Evolutionary conservation across 305 asterid genomes (phyloP).

Genomic region (Caryopteris hybrid): DNA sequence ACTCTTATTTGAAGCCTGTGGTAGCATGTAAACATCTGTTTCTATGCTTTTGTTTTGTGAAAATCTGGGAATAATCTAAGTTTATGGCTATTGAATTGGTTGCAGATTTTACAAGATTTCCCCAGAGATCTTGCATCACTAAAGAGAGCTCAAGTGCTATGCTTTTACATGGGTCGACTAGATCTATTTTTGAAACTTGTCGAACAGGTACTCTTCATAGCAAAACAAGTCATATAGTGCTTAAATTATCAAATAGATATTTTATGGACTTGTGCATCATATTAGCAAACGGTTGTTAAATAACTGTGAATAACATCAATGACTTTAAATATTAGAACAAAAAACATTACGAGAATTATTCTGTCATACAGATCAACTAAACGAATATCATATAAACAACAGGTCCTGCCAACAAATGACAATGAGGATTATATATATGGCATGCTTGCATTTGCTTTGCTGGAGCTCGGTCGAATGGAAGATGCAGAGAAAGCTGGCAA

Average conservation of each 20-base stretch:
- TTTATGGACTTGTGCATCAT: not conserved
- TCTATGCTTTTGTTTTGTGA: constrained; percentile 4
- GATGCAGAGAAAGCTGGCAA: constrained; percentile 81
- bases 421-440: constrained; percentile 69
- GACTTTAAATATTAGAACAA: not conserved
- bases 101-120: constrained; percentile 69
- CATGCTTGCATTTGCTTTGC: constrained; percentile 88
- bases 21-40: not conserved
- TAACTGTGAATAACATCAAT: not conserved
- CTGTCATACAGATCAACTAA: not conserved
- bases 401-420: constrained; percentile 72
- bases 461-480: constrained; percentile 80
- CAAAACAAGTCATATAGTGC: constrained; percentile 1
- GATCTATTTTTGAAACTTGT: constrained; percentile 72
- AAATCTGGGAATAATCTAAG: constrained; percentile 10
- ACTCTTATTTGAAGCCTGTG: not conserved
- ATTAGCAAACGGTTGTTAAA: too few relatives aligned
- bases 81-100: constrained; percentile 15
- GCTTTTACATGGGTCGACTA: constrained; percentile 88
- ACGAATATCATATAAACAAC: constrained; percentile 15
- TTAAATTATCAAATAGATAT: not conserved
- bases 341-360: not conserved
- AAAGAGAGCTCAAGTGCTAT: constrained; percentile 83
- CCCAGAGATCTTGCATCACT: constrained; percentile 80
- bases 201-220: constrained; percentile 49